Base-by-base conservation (phyloP, 805 yeast species). In the Pichia pseudocactophila region DNA sequence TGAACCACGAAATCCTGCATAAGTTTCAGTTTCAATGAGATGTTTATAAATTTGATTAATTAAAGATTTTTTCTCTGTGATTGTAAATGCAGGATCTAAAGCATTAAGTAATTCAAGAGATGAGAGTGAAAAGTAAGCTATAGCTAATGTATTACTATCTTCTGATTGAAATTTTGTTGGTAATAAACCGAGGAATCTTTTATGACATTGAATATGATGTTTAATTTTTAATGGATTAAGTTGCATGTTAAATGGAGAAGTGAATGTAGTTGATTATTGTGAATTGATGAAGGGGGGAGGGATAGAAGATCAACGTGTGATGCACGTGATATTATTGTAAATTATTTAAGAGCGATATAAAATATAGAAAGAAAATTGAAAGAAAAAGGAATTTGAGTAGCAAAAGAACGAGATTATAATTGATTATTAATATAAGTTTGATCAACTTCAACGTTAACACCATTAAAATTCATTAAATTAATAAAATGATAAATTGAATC, bases 91-190 rank as follows among this genome's bases (percentile, higher is more conserved):
- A 30, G 54, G 37, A 30, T 58, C 38, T 54, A 53, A 10, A 49
- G 59, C 44, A 51, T 49, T 53, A 25, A 74, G 54, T 11, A 80
- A 48, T 22, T 68, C 74, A 11, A 81, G 64, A 0, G 88, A 89
- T 27, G 74, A 68, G 1, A 87, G 54, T 34, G 84, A 70, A 55
- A 86, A 86, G 57, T 79, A 84, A 2, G 80, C 65, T n/a, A 88
- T 59, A 5, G 90, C 76, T 37, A 86, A 54, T 48, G 73, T 76
- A 51, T 81, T 82, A 6, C 85, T 71, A 52, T 84, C 96, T 45
- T 81, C 80, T 0, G 71, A 52, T 50, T 83, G 80, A 73, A 47
- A 80, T 58, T 44, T 65, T 50, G 63, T 76, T 62, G 70, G 67
- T 7, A 63, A 43, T 7, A 59, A 34, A 1, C 62, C 60, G 7